Conservation (phyloP, 2,329 filamentous ascomycete species). For the Xylariales sp. region DNA sequence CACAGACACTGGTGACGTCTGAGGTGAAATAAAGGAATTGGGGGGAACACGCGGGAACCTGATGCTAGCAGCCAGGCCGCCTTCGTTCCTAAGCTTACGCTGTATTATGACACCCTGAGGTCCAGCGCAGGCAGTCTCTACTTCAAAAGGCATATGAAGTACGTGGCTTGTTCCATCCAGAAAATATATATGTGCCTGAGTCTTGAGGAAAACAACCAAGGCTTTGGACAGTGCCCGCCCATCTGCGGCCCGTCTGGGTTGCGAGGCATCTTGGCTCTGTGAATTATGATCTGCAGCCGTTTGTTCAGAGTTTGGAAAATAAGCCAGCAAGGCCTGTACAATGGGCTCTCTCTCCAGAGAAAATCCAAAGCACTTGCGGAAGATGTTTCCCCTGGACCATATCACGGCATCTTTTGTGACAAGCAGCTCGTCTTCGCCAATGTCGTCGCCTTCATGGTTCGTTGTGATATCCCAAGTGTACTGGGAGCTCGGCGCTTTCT, state of each 20-base stretch:
- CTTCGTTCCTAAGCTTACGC: slow-evolving; percentile 60
- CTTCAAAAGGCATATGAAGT: slow-evolving; percentile 90
- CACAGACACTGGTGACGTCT: slow-evolving; percentile 49
- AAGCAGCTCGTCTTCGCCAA: slow-evolving; percentile 72
- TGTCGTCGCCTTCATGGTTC: slow-evolving; percentile 32
- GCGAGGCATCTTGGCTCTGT: too few relatives aligned
- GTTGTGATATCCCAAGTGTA: slow-evolving; percentile 72
- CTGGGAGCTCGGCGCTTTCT: slow-evolving; percentile 57
- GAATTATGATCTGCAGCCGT: slow-evolving; percentile 11
- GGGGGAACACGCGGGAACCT: slow-evolving; percentile 63
- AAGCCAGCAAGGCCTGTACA: slow-evolving; percentile 79
- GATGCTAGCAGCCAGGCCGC: slow-evolving; percentile 45
- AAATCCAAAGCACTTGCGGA: slow-evolving; percentile 83
- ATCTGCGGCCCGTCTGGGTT: slow-evolving; percentile 9
- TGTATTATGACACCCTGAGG: slow-evolving; percentile 83
- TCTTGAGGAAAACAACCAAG: slow-evolving; percentile 85
- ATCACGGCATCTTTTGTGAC: slow-evolving; percentile 72
- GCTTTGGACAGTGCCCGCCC: slow-evolving; percentile 52
- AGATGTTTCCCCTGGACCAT: slow-evolving; percentile 82
- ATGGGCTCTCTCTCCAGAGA: slow-evolving; percentile 82
- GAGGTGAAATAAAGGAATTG: slow-evolving; percentile 77
- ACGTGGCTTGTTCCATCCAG: slow-evolving; percentile 83
- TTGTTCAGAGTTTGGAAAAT: slow-evolving; percentile 61
- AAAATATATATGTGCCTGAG: slow-evolving; percentile 91
- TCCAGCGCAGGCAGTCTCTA: slow-evolving; percentile 79